Percentiles rank a stretch among this genome's conserved stretches.
Conservation (phyloP, 495 filamentous ascomycete genomes). For the Melanomma pulvis-pyrius region DNA sequence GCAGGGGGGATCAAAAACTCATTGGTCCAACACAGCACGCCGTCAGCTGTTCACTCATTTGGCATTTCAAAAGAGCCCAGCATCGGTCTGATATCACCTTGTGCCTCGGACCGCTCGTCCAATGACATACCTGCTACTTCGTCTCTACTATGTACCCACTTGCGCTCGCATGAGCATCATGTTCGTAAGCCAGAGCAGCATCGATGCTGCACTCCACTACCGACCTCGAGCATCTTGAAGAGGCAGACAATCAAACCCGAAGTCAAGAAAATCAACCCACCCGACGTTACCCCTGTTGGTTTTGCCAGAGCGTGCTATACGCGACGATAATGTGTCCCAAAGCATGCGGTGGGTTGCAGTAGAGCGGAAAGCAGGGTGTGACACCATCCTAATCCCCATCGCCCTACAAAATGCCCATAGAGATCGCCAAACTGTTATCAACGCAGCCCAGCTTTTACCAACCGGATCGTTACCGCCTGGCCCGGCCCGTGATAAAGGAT, state of each 20-base stretch:
- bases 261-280: too few relatives aligned
- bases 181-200: slow-evolving; percentile 15
- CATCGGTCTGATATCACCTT: too few relatives aligned
- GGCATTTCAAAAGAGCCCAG: neutral
- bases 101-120: too few relatives aligned
- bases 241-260: neutral
- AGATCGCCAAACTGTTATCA: slow-evolving; percentile 29
- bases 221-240: neutral
- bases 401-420: neutral
- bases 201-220: neutral
- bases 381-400: too few relatives aligned
- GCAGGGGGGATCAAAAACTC: neutral
- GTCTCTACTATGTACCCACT: neutral
- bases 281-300: neutral
- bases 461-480: slow-evolving; percentile 25
- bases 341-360: too few relatives aligned
- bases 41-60: neutral
- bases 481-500: slow-evolving; percentile 16
- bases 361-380: too few relatives aligned
- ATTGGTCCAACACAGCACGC: slow-evolving; percentile 15
- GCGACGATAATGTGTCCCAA: neutral
- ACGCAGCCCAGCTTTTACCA: slow-evolving; percentile 7
- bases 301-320: neutral
- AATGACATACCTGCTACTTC: neutral
- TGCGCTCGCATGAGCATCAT: slow-evolving; percentile 9